These are phyloP conservation scores for Phytophthora sojae DNA, from an alignment of 352 stramenopile genomes.

Conservation along the genomic window DNA sequence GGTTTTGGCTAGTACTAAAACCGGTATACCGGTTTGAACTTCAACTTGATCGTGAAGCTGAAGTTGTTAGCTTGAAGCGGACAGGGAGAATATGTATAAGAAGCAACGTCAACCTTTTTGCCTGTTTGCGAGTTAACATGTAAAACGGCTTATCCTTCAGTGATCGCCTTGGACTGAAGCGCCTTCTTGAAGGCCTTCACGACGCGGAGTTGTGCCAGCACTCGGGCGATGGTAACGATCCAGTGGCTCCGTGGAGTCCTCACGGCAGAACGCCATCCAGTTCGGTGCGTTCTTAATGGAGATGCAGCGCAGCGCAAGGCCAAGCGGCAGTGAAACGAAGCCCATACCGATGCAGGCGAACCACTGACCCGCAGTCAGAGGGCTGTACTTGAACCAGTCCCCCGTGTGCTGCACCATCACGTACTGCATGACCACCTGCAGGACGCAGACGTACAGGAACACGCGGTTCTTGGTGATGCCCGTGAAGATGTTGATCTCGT, in stretches of 20 bases:
- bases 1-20: too few relatives aligned
- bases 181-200: too few relatives aligned
- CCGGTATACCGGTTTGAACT: not conserved
- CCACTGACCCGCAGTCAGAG: constrained; percentile 57
- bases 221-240: too few relatives aligned
- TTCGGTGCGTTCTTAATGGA: constrained; percentile 64
- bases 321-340: constrained; percentile 56
- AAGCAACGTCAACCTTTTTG: too few relatives aligned
- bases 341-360: constrained; percentile 66
- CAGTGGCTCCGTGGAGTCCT: constrained; percentile 18
- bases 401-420: constrained; percentile 96
- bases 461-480: constrained; percentile 92
- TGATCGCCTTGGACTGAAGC: too few relatives aligned
- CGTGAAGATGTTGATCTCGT: constrained; percentile 95
- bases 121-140: too few relatives aligned
- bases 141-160: too few relatives aligned
- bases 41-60: not conserved
- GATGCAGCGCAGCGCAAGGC: constrained; percentile 60
- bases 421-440: constrained; percentile 92
- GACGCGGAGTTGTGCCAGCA: too few relatives aligned
- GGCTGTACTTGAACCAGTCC: constrained; percentile 64
- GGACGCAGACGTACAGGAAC: constrained; percentile 92
- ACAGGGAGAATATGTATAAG: too few relatives aligned
- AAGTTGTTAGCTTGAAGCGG: too few relatives aligned
- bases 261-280: constrained; percentile 67